Percentiles rank a stretch among this genome's conserved stretches.
Conservation (phyloP, 139 green algal species). For the Auxenochlorella protothecoides region DNA sequence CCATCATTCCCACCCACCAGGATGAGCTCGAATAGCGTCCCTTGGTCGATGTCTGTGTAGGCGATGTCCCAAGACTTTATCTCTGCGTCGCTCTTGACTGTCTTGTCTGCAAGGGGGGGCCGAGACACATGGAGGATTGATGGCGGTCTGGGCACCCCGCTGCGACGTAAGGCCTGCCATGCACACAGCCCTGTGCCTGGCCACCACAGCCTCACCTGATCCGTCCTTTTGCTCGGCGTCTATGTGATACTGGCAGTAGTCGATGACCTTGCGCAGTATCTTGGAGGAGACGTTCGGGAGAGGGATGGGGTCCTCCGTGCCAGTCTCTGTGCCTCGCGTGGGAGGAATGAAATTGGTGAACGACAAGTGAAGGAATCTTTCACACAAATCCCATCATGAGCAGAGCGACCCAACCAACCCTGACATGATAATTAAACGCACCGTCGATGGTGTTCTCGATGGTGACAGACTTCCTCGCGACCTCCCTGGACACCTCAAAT, state of each 20-base stretch:
- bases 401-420: too few relatives aligned
- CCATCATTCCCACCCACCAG: conserved; percentile 40
- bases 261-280: conserved; percentile 72
- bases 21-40: conserved; percentile 97
- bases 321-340: conserved; percentile 43
- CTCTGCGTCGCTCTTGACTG: conserved; percentile 76
- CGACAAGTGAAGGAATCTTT: background rate
- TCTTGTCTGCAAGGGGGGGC: conserved; percentile 27
- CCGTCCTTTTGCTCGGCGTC: conserved; percentile 58
- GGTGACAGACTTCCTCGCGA: conserved; percentile 61
- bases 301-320: conserved; percentile 53
- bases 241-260: conserved; percentile 95
- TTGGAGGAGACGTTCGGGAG: conserved; percentile 76
- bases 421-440: conserved; percentile 6
- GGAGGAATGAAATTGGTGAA: background rate
- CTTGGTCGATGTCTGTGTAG: conserved; percentile 97
- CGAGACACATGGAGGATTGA: too few relatives aligned
- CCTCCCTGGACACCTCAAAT: conserved; percentile 64
- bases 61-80: conserved; percentile 86
- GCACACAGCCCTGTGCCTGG: background rate
- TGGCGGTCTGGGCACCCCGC: too few relatives aligned
- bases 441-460: conserved; percentile 81
- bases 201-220: conserved; percentile 13
- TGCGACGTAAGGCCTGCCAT: background rate
- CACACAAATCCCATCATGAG: background rate